phyloP scores from a whole-genome alignment of 2,329 filamentous ascomycete genomes.

The Didymella pomorum region DNA sequence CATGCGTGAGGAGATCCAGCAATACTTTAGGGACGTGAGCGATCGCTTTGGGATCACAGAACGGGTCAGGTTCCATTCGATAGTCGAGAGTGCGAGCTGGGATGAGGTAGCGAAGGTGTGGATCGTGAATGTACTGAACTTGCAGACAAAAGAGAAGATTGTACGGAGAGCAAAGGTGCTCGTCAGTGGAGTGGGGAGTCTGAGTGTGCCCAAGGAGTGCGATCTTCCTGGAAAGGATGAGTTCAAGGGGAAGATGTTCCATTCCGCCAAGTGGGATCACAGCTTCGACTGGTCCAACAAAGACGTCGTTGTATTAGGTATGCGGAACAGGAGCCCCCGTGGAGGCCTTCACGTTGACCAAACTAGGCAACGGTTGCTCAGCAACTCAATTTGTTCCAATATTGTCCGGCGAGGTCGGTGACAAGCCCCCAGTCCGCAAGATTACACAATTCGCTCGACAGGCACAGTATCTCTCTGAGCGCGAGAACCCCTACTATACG shows the following conservation, averaged over 20 bases:
- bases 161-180: conserved; percentile 38
- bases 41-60: conserved; percentile 48
- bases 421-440: conserved; percentile 43
- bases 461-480: conserved; percentile 59
- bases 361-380: conserved; percentile 56
- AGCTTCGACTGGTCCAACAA: conserved; percentile 58
- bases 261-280: conserved; percentile 55
- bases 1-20: conserved; percentile 62
- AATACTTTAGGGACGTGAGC: conserved; percentile 57
- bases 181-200: conserved; percentile 38
- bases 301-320: conserved; percentile 44
- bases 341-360: background rate
- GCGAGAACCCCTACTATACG: conserved; percentile 55
- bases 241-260: conserved; percentile 52
- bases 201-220: conserved; percentile 45
- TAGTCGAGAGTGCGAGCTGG: conserved; percentile 56
- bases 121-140: conserved; percentile 40
- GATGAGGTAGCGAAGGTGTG: conserved; percentile 54
- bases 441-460: conserved; percentile 61
- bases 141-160: conserved; percentile 31
- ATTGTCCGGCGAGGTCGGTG: conserved; percentile 47
- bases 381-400: conserved; percentile 60
- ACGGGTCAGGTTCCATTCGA: conserved; percentile 56
- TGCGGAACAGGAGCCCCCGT: too few relatives aligned
- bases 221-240: conserved; percentile 56